These are phyloP conservation scores for Glutinoglossum americanum DNA, from an alignment of 495 filamentous ascomycete genomes.

Conservation along the genomic window DNA sequence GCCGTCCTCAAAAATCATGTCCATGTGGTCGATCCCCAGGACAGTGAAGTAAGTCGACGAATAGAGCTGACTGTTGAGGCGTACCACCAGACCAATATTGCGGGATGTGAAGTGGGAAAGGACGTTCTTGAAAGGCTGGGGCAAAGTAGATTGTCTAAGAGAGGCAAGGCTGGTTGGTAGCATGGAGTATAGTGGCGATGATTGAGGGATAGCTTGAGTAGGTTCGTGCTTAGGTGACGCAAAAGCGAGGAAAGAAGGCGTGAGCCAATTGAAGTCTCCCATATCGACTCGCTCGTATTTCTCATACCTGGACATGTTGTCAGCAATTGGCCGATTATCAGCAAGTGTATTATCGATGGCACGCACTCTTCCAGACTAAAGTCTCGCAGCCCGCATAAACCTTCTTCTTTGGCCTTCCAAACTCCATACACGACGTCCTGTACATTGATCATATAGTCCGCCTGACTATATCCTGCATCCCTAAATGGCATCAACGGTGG, in stretches of 20 bases:
- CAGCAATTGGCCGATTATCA: conserved; percentile 2
- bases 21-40: conserved; percentile 80
- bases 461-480: conserved; percentile 95
- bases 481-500: conserved; percentile 97
- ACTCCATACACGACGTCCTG: conserved; percentile 97
- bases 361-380: conserved; percentile 85
- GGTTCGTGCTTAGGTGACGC: conserved; percentile 79
- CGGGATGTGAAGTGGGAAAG: conserved; percentile 67
- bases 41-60: conserved; percentile 87
- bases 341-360: background rate
- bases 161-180: conserved; percentile 47
- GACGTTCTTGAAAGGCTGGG: conserved; percentile 83
- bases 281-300: conserved; percentile 88
- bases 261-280: conserved; percentile 99
- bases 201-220: conserved; percentile 40
- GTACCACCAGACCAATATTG: conserved; percentile 80
- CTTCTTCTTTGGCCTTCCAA: conserved; percentile 94
- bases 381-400: conserved; percentile 62
- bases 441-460: conserved; percentile 81
- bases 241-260: conserved; percentile 84
- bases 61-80: conserved; percentile 89
- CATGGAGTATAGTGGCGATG: conserved; percentile 46
- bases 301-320: conserved; percentile 42
- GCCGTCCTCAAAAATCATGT: conserved; percentile 99
- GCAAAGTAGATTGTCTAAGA: conserved; percentile 40